A percentile compares a stretch with the other conserved stretches of the same genome.
phyloP scores from a whole-genome alignment of 2,329 filamentous ascomycete genomes.

The Mycocentrospora acerina region DNA sequence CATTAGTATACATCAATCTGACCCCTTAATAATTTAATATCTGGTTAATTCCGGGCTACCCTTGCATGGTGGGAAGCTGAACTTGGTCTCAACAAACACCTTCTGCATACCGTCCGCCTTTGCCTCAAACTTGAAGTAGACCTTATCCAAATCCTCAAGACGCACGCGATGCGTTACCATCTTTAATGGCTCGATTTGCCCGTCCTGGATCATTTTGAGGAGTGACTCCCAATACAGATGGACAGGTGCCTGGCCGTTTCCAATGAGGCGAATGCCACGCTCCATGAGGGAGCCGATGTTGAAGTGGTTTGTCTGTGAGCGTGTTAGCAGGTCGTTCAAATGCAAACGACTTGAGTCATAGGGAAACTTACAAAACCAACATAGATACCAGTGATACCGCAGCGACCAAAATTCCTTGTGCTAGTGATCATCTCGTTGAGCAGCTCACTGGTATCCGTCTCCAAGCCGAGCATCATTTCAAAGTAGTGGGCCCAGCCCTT shows the following conservation, averaged over 20 bases:
- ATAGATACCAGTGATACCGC: constrained; percentile 74
- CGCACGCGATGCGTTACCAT: constrained; percentile 78
- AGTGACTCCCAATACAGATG: constrained; percentile 82
- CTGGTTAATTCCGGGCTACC: constrained; percentile 56
- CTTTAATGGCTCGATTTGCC: constrained; percentile 71
- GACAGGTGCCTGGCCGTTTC: constrained; percentile 70
- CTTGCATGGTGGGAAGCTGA: constrained; percentile 53
- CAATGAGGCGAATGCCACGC: constrained; percentile 76
- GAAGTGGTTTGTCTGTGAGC: constrained; percentile 70
- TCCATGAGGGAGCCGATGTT: constrained; percentile 85
- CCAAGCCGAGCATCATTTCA: constrained; percentile 64
- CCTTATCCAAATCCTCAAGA: constrained; percentile 52
- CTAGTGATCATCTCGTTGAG: constrained; percentile 77
- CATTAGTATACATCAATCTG: no score
- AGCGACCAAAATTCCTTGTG: constrained; percentile 71
- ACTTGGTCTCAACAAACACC: constrained; percentile 66
- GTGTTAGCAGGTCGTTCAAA: constrained; percentile 11
- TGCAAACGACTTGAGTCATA: neutral
- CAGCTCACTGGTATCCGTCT: constrained; percentile 83
- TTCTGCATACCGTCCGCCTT: constrained; percentile 77
- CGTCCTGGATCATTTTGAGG: constrained; percentile 66
- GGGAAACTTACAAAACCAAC: constrained; percentile 56
- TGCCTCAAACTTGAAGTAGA: constrained; percentile 68
- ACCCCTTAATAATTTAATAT: no score
- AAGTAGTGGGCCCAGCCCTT: constrained; percentile 64